Conservation (phyloP, 2,329 filamentous ascomycete species). For the Phaeophleospora eucalypticola region DNA sequence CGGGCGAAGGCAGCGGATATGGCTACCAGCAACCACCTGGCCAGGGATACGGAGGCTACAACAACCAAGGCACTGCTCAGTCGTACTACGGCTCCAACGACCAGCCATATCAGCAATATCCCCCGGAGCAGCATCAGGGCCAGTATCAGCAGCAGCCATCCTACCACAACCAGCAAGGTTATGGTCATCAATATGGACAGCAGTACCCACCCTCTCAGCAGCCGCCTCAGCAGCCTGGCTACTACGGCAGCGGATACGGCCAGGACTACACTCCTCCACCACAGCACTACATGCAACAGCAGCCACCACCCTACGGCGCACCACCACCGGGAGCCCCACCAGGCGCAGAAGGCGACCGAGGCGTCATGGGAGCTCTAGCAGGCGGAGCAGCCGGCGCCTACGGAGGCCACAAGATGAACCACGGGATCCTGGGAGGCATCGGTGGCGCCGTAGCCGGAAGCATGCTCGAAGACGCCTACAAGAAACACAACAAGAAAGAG, state of each 20-base stretch:
- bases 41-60: slow-evolving; percentile 3
- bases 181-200: slow-evolving; percentile 15
- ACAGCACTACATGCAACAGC: slow-evolving; percentile 21
- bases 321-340: slow-evolving; percentile 9
- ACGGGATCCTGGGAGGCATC: slow-evolving; percentile 55
- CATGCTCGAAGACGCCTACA: slow-evolving; percentile 52
- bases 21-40: slow-evolving; percentile 10
- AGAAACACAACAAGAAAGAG: slow-evolving; percentile 40
- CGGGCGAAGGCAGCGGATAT: slow-evolving; percentile 9
- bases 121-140: slow-evolving; percentile 10
- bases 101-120: slow-evolving; percentile 27
- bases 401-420: slow-evolving; percentile 53
- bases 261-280: slow-evolving; percentile 6
- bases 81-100: slow-evolving; percentile 29
- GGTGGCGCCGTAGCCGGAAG: slow-evolving; percentile 54
- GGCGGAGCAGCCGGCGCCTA: slow-evolving; percentile 57
- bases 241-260: slow-evolving; percentile 5
- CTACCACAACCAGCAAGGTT: slow-evolving; percentile 17
- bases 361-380: slow-evolving; percentile 52
- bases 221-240: slow-evolving; percentile 10
- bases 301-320: slow-evolving; percentile 12
- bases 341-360: slow-evolving; percentile 48
- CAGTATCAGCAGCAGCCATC: slow-evolving; percentile 7
- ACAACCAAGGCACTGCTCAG: slow-evolving; percentile 23
- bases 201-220: slow-evolving; percentile 8